Conservation (phyloP, 345 rosid genomes). For the Conringia planisiliqua region DNA sequence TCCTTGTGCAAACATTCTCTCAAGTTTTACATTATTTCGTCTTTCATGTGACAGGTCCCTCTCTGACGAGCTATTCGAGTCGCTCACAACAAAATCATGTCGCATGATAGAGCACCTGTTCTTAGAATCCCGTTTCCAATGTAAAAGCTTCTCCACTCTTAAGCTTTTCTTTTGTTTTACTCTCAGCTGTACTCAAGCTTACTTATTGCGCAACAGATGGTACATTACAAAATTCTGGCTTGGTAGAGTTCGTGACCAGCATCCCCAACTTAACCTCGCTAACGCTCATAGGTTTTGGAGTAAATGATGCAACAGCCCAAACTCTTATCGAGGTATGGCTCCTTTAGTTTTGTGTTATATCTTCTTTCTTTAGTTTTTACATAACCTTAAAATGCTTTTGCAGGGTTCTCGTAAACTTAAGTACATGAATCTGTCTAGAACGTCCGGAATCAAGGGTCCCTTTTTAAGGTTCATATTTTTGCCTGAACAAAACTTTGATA, state of each 20-base stretch:
- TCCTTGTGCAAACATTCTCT: not conserved
- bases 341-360: not conserved
- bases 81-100: slow-evolving; percentile 51
- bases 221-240: not conserved
- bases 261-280: slow-evolving; percentile 69
- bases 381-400: slow-evolving; percentile 3
- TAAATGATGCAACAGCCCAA: slow-evolving; percentile 56
- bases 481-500: not conserved
- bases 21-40: not conserved
- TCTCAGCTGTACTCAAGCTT: slow-evolving; percentile 20
- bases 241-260: slow-evolving; percentile 62
- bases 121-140: slow-evolving; percentile 60
- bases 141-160: slow-evolving; percentile 33
- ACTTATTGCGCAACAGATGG: slow-evolving; percentile 15
- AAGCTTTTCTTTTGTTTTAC: slow-evolving; percentile 12
- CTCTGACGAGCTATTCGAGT: slow-evolving; percentile 57
- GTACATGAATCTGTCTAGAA: slow-evolving; percentile 71
- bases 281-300: slow-evolving; percentile 82
- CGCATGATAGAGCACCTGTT: slow-evolving; percentile 67
- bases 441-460: slow-evolving; percentile 64
- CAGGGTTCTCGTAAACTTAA: slow-evolving; percentile 67
- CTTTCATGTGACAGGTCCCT: slow-evolving; percentile 42
- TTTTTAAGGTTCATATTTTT: slow-evolving; percentile 59
- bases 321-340: slow-evolving; percentile 59
- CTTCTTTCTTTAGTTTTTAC: not conserved